phyloP scores from a whole-genome alignment of 2,329 filamentous ascomycete genomes.

The Aspergillus floridensis region DNA sequence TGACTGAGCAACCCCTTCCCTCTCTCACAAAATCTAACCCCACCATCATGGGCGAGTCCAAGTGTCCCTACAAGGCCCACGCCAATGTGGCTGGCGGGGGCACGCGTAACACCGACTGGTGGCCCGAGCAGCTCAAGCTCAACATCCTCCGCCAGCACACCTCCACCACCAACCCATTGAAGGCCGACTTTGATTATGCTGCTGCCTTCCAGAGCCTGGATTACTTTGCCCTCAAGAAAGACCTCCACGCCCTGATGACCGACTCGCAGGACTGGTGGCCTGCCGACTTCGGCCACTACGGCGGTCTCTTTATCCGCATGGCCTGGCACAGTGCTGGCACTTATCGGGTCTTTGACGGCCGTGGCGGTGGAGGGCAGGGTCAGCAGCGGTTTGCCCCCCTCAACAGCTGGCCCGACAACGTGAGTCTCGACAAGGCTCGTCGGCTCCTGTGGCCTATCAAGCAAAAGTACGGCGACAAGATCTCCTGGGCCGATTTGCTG shows the following conservation, averaged over 20 bases:
- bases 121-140: slow-evolving; percentile 66
- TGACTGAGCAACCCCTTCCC: too few species aligned
- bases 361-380: slow-evolving; percentile 69
- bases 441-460: slow-evolving; percentile 78
- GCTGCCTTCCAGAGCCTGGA: slow-evolving; percentile 70
- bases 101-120: slow-evolving; percentile 69
- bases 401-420: slow-evolving; percentile 81
- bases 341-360: slow-evolving; percentile 71
- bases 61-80: slow-evolving; percentile 2
- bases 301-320: slow-evolving; percentile 76
- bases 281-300: slow-evolving; percentile 77
- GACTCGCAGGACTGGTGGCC: slow-evolving; percentile 81
- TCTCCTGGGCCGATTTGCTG: slow-evolving; percentile 74
- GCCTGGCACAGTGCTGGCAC: slow-evolving; percentile 79
- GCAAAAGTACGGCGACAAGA: slow-evolving; percentile 80
- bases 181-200: slow-evolving; percentile 68
- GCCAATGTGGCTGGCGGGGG: slow-evolving; percentile 57
- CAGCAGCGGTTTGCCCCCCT: slow-evolving; percentile 79
- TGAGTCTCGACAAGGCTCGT: slow-evolving; percentile 74
- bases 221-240: slow-evolving; percentile 70
- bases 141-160: slow-evolving; percentile 73
- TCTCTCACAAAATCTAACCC: too few species aligned
- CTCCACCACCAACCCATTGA: slow-evolving; percentile 61
- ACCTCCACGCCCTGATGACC: slow-evolving; percentile 68
- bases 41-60: neutral